phyloP scores from a whole-genome alignment of 768 basidiomycete species.

The Termitomyces sp. region DNA sequence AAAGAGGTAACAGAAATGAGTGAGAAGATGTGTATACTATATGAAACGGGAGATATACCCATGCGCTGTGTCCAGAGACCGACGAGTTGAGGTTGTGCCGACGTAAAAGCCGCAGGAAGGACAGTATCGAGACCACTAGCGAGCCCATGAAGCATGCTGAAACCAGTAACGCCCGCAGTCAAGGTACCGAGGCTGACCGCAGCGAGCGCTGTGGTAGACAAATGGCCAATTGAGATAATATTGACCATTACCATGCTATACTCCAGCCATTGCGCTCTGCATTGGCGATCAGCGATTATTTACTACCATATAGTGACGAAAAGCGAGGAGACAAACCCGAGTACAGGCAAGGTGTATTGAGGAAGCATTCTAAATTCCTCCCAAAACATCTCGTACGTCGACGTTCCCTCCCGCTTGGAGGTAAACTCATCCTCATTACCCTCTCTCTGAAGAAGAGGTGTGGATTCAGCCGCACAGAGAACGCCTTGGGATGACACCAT shows the following conservation, averaged over 20 bases:
- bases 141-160: neutral
- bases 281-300: neutral
- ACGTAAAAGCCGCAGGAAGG: neutral
- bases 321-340: neutral
- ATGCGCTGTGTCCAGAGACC: neutral
- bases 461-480: neutral
- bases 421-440: neutral
- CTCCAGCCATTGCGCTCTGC: neutral
- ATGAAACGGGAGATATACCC: neutral
- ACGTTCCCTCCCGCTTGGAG: neutral
- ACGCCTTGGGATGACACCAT: neutral
- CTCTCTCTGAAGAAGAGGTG: neutral
- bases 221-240: neutral
- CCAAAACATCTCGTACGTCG: neutral
- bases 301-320: neutral
- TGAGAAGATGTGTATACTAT: neutral
- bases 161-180: neutral
- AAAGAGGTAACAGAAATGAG: neutral
- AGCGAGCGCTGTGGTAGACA: neutral
- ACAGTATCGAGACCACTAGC: neutral
- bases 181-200: neutral
- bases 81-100: neutral
- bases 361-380: neutral
- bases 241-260: neutral
- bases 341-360: neutral